phyloP scores from a whole-genome alignment of 176 grass and related monocot genomes.

The Puya raimondii region DNA sequence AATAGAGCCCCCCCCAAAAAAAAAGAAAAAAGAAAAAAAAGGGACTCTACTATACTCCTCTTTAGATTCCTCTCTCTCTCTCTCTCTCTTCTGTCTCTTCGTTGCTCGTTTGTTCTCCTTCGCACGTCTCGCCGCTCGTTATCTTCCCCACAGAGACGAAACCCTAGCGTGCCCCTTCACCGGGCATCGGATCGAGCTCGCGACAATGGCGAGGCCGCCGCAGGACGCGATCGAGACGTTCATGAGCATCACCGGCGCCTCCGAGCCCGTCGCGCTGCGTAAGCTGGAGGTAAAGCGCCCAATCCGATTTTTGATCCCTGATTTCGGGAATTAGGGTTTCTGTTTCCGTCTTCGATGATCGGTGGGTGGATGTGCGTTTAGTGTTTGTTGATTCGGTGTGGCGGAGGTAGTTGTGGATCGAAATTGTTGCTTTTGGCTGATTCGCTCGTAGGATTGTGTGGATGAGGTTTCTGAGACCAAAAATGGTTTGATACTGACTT shows the following conservation, averaged over 20 bases:
- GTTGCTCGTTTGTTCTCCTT: background rate
- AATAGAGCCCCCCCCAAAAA: too few relatives aligned
- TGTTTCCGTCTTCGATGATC: background rate
- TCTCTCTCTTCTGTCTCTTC: background rate
- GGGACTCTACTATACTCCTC: background rate
- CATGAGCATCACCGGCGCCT: slow-evolving; percentile 65
- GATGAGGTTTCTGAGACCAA: too few relatives aligned
- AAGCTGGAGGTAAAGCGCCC: slow-evolving; percentile 58
- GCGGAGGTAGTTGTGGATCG: slow-evolving; percentile 5
- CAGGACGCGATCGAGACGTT: slow-evolving; percentile 84
- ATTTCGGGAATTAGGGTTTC: background rate
- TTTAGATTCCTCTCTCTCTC: background rate
- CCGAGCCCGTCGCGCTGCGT: slow-evolving; percentile 50
- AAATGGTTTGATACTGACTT: too few relatives aligned
- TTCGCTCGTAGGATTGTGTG: too few relatives aligned
- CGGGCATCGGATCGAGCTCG: background rate
- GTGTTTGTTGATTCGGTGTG: slow-evolving; percentile 18
- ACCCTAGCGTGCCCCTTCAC: background rate
- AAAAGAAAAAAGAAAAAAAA: background rate
- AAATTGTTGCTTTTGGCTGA: background rate
- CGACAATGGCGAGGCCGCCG: slow-evolving; percentile 38
- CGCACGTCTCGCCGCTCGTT: background rate
- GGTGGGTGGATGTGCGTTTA: slow-evolving; percentile 1
- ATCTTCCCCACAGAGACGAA: background rate
- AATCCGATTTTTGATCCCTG: background rate